phyloP scores from a whole-genome alignment of 2,329 filamentous ascomycete genomes.

The Penicillium sp. region DNA sequence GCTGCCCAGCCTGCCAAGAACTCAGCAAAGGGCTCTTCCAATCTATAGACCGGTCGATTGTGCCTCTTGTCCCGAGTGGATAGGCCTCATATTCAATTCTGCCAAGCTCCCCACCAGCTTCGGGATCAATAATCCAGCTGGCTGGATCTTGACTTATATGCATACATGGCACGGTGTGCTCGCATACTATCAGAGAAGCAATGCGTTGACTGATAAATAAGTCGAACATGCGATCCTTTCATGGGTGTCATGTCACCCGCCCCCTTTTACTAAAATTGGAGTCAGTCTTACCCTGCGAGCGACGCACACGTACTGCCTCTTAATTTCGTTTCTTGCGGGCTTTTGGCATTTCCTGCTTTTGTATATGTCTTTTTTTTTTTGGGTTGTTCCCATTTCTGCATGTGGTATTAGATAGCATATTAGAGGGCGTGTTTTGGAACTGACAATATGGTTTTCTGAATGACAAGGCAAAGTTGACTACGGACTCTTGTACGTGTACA shows the following conservation, averaged over 20 bases:
- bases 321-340: background rate
- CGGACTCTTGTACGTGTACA: background rate
- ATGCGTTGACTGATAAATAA: background rate
- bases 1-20: conserved; percentile 24
- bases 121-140: conserved; percentile 12
- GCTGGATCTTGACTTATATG: conserved; percentile 9
- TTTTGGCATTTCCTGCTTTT: background rate
- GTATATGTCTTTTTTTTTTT: conserved; percentile 10
- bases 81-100: background rate
- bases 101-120: background rate
- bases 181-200: background rate
- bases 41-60: background rate
- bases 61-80: background rate
- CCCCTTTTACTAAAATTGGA: background rate
- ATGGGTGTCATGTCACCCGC: background rate
- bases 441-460: background rate
- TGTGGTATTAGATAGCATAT: conserved; percentile 18
- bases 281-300: background rate
- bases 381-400: conserved; percentile 5
- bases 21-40: conserved; percentile 11
- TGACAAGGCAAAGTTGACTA: background rate
- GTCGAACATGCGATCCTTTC: background rate
- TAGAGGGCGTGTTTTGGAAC: conserved; percentile 16
- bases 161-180: background rate
- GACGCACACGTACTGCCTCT: background rate